Base-by-base conservation (phyloP, 2,329 filamentous ascomycete genomes). In the Ilyonectria mors-panacis region DNA sequence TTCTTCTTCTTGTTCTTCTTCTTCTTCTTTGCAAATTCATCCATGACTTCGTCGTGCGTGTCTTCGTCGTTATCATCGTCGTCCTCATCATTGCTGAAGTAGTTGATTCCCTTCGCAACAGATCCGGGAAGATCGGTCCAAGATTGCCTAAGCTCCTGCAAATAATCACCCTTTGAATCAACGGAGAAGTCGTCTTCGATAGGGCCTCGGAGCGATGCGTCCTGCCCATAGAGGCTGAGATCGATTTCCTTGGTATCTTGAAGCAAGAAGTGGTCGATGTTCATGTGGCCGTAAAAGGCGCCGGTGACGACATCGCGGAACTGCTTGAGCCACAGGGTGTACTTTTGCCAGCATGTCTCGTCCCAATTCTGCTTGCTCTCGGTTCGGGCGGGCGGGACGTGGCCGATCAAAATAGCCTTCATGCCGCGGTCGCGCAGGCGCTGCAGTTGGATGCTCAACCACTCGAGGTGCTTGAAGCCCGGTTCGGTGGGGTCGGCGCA, bases 261-360 rank as follows among this genome's bases (percentile, higher is more conserved):
- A 17, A 99, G 83, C 77, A 98, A 88, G 81, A 99, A 99, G 80
- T 99, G 96, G 75, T 99, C 96, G 71, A 98, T 93, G 77, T 99
- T 99, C 96, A 99, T 98, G 79, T 99, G 96, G 1, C 95, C 96
- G 77, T 93, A 99, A 6, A 97, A 77, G 28, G 90, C 90, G 13
- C 89, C 90, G 21, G 95, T 87, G 21, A 99, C 87, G 42, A 99
- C 92, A 79, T 99, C 96, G 37, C 96, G 92, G 80, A 94, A 99
- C 79, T 97, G 94, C 73, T 90, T 88, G 76, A 95, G 83, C 94
- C 95, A 98, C 4, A 98, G 83, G 0, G 94, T 93, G 81, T 97
- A 99, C 79, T 97, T 98, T 79, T 98, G 95, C 95, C 95, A 99
- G 82, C 96, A 99, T 0, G 93, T 94, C 84, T 98, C 95, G 72